Evolutionary conservation across 2,329 filamentous ascomycete genomes (phyloP).

Genomic region (Trichophaea hybrida): DNA sequence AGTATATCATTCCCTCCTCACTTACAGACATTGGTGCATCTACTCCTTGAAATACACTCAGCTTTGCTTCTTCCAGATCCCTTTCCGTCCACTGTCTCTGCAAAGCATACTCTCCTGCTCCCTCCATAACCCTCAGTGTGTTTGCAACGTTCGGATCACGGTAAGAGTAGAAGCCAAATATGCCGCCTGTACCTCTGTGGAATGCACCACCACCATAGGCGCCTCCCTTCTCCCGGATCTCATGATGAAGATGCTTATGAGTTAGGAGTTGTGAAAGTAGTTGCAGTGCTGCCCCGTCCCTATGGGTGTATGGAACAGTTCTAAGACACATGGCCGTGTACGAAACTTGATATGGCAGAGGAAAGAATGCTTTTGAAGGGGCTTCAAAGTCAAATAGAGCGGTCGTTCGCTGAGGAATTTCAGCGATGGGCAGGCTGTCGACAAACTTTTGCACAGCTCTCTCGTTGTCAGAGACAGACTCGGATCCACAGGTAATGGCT

Average conservation of each 20-base stretch:
- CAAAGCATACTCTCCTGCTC: constrained; percentile 67
- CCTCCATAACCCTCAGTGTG: constrained; percentile 68
- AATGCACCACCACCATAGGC: constrained; percentile 90
- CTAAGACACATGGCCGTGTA: constrained; percentile 73
- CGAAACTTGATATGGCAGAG: constrained; percentile 92
- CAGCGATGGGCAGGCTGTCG: constrained; percentile 39
- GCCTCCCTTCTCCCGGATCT: constrained; percentile 94
- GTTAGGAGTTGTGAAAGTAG: constrained; percentile 84
- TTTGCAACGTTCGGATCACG: constrained; percentile 90
- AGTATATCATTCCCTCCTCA: constrained; percentile 71
- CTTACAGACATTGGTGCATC: constrained; percentile 82
- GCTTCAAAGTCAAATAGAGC: constrained; percentile 28
- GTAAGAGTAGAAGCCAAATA: constrained; percentile 94
- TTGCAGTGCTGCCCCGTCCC: constrained; percentile 64
- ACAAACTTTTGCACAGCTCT: constrained; percentile 58
- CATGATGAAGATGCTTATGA: constrained; percentile 91
- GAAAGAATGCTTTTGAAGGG: constrained; percentile 62
- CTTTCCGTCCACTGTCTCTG: constrained; percentile 67
- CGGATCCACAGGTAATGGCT: constrained; percentile 71
- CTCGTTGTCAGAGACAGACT: constrained; percentile 57
- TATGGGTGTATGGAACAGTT: constrained; percentile 67
- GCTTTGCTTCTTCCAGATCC: constrained; percentile 89
- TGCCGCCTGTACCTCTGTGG: constrained; percentile 59
- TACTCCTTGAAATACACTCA: constrained; percentile 80
- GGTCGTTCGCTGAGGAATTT: constrained; percentile 26